These are phyloP conservation scores for Cordyceps cicadae DNA, from an alignment of 2,329 filamentous ascomycete species.

Conservation along the genomic window DNA sequence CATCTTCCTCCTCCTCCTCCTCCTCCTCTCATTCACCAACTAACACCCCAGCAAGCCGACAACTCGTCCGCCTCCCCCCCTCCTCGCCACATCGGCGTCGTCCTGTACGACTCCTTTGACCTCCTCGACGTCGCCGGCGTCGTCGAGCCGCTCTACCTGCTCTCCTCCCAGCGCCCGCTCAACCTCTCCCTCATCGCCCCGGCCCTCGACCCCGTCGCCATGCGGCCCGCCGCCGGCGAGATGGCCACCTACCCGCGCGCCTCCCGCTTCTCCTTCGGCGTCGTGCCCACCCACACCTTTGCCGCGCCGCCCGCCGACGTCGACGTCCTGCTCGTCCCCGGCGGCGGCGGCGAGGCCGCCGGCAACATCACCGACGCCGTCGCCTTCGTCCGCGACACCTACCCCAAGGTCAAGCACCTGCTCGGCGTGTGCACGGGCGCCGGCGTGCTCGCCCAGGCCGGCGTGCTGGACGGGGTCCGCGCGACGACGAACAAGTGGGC, in stretches of 20 bases:
- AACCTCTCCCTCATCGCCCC: conserved; percentile 31
- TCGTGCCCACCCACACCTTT: conserved; percentile 43
- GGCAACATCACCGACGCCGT: conserved; percentile 25
- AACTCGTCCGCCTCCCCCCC: neutral
- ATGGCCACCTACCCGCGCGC: conserved; percentile 15
- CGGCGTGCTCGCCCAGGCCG: conserved; percentile 46
- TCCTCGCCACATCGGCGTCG: conserved; percentile 2
- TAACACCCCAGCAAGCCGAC: neutral
- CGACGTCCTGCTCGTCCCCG: conserved; percentile 53
- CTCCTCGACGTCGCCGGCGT: conserved; percentile 32
- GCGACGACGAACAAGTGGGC: conserved; percentile 59
- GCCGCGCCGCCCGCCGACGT: conserved; percentile 36
- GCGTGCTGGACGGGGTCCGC: conserved; percentile 48
- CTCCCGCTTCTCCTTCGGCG: conserved; percentile 23
- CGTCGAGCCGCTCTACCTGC: conserved; percentile 34
- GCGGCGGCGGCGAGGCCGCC: conserved; percentile 42
- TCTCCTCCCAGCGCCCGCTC: conserved; percentile 25
- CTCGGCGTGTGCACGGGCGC: conserved; percentile 60
- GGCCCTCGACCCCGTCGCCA: conserved; percentile 31
- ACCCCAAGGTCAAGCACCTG: conserved; percentile 44
- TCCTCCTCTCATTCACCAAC: neutral
- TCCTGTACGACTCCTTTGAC: conserved; percentile 10
- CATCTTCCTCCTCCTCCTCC: neutral
- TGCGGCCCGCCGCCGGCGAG: conserved; percentile 15
- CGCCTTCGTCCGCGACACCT: conserved; percentile 31